phyloP scores from a whole-genome alignment of 1,284 basidiomycete genomes.

The Apiotrichum laibachii region DNA sequence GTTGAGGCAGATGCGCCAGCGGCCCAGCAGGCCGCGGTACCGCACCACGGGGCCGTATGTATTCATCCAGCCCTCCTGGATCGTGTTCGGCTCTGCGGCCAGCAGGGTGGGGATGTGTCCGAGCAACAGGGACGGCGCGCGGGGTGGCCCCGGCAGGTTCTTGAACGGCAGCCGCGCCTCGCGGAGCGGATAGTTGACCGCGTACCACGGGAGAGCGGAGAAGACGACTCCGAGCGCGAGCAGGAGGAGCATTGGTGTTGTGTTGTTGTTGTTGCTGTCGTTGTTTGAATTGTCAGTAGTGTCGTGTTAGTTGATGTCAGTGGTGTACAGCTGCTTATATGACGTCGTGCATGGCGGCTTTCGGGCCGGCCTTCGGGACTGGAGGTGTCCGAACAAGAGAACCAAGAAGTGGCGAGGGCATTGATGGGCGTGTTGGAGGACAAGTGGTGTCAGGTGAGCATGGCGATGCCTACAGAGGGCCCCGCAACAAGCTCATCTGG shows the following conservation, averaged over 20 bases:
- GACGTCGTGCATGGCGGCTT: no score
- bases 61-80: conserved; percentile 24
- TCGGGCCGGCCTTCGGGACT: no score
- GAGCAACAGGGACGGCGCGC: background rate
- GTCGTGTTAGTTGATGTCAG: no score
- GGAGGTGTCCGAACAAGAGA: no score
- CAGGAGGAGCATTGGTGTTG: background rate
- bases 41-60: conserved; percentile 27
- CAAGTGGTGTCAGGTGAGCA: no score
- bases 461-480: no score
- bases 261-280: background rate
- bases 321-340: no score
- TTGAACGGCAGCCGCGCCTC: background rate
- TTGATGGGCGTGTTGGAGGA: no score
- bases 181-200: background rate
- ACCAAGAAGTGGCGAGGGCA: no score
- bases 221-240: background rate
- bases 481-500: no score
- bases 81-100: conserved; percentile 7
- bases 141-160: background rate
- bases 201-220: background rate
- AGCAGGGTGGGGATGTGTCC: background rate
- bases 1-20: conserved; percentile 57
- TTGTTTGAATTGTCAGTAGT: no score
- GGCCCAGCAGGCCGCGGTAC: conserved; percentile 18